A percentile compares a stretch with the other conserved stretches of the same genome.
Evolutionary conservation across 768 basidiomycete genomes (phyloP).

Genomic region (Pilatotrama ljubarskyi): DNA sequence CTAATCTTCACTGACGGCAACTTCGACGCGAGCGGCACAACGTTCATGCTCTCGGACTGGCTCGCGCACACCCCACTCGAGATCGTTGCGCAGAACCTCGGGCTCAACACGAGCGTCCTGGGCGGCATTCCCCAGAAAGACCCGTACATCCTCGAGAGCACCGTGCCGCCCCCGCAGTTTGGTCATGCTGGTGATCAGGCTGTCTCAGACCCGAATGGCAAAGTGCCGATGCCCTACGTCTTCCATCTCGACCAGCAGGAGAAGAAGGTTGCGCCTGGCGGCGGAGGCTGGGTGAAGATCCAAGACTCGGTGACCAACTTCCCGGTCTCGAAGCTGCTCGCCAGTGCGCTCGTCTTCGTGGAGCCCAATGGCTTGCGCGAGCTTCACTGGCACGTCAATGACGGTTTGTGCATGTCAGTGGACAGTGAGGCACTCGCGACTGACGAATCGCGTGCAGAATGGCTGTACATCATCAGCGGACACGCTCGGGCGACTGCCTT

Average conservation of each 20-base stretch:
- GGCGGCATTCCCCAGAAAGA: constrained; percentile 27
- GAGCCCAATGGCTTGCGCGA: constrained; percentile 31
- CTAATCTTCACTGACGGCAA: constrained; percentile 32
- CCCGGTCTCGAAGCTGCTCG: constrained; percentile 24
- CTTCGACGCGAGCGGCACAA: constrained; percentile 32
- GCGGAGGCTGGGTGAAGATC: constrained; percentile 30
- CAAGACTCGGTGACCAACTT: constrained; percentile 30
- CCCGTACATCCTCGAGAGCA: constrained; percentile 26
- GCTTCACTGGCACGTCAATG: constrained; percentile 29
- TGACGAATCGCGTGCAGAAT: constrained; percentile 15
- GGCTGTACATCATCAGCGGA: constrained; percentile 30
- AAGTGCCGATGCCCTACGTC: constrained; percentile 22
- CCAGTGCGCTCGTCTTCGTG: constrained; percentile 27
- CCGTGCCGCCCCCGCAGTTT: constrained; percentile 21
- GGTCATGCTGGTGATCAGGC: constrained; percentile 23
- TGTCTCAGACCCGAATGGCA: constrained; percentile 21
- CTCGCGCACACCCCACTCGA: constrained; percentile 31
- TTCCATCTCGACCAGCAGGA: constrained; percentile 27
- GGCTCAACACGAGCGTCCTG: constrained; percentile 23
- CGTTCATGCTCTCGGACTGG: constrained; percentile 33
- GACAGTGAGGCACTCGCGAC: neutral
- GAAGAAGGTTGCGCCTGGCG: constrained; percentile 25
- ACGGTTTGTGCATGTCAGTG: constrained; percentile 17
- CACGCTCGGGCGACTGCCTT: constrained; percentile 28
- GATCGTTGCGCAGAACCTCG: constrained; percentile 30